Base-by-base conservation (phyloP, 345 rosid species). In the Nasturtium officinale region DNA sequence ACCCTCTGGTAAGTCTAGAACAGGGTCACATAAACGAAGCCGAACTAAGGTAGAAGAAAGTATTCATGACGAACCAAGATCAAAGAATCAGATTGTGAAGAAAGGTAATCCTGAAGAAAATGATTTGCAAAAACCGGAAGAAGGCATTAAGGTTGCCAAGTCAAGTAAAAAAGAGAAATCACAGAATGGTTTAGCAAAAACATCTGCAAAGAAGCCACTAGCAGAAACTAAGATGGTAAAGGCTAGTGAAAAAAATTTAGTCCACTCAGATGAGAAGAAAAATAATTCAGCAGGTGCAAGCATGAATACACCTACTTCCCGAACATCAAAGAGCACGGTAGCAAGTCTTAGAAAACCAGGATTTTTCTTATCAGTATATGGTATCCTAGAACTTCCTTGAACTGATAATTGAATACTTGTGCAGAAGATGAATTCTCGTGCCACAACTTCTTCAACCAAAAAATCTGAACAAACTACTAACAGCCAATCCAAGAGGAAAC, bases 301-400 rank as follows among this genome's bases (percentile, higher is more conserved):
- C 73, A 65, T 57, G 35, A 69, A 66, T 69, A 77, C 54, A 1
- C 40, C 51, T 71, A 37, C 42, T 46, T 7, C 67, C 29, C 75
- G 54, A 65, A 73, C 79, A 56, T 76, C 84, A 54, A 75, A 53
- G 43, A 65, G 17, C 64, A 81, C 80, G 89, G 94, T 88, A 81
- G 15, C 26, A 25, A 53, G 62, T 13, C 7, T 50, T 65, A 25
- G 30, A 65, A 65, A 73, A 45, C 53, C 52, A 29, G 16, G 2
- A 12, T 79, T 51, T 62, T 13, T 58, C 54, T 73, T 73, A 33
- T 51, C 40, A 13, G 9, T 17, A 48, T 48, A 46, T 5, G 12
- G 37, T 25, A 4, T 55, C 23, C 45, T 61, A 46, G 23, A 56
- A 51, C 23, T 66, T 30, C 46, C 33, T 53, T 52, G 25, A 33